Evolutionary conservation across 2,329 filamentous ascomycete species (phyloP), one percentile per base, ranked within the genome.

Genomic region (Arthrobotrys megalospora): DNA sequence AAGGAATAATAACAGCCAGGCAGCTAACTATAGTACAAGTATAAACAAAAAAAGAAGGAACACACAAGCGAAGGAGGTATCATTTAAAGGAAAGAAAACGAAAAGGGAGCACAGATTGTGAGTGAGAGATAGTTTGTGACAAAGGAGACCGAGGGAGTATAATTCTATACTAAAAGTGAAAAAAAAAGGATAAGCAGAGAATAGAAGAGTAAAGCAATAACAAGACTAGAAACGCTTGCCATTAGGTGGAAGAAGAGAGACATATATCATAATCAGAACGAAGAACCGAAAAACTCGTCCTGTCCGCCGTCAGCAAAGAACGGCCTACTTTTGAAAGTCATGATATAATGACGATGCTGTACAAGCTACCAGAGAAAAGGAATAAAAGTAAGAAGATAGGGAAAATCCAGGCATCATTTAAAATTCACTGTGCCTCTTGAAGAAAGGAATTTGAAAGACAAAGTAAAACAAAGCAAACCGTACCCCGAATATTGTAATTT

Each of bases 241-340:
- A 32, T 67, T 76, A 76, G 79, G 80, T 80, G 32, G 58, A 67
- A 68, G 69, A 58, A 64, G 45, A 65, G 19, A 41, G 43, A 47
- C 53, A 53, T 50, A 77, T 76, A 71, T 67, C 55, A 70, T 71
- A 58, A 64, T 53, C 16, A 38, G 48, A 28, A 60, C 21, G 36
- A 24, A 48, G 45, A 21, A n/a, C 2, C 43, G 12, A 11, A 8
- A 16, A 41, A 41, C 7, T n/a, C 34, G 21, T 43, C 24, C 55
- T 43, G 52, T 16, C 6, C 38, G 55, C 55, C 36, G 72, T 70
- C n/a, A 41, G 8, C 4, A 52, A 62, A 32, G 11, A 50, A 62
- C 19, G 67, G 55, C 50, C 32, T 71, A 71, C 48, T 43, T 45
- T 53, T 50, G 50, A 16, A 43, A 34, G 71, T 76, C 71, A 76